These are phyloP conservation scores for Phialophora chinensis DNA, from an alignment of 2,329 filamentous ascomycete species.

Conservation along the genomic window DNA sequence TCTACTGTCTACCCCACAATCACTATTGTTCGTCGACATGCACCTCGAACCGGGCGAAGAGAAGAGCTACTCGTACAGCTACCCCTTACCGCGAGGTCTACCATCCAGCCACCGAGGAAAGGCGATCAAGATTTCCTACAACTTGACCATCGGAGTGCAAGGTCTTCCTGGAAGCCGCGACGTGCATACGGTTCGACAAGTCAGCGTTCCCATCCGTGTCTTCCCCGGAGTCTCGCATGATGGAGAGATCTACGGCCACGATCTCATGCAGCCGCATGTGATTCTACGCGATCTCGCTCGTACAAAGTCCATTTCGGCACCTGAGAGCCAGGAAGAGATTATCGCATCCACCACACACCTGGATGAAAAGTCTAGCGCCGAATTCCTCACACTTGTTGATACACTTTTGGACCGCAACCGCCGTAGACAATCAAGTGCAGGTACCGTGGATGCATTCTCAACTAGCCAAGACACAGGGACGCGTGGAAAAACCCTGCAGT, in stretches of 20 bases:
- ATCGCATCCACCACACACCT: slow-evolving; percentile 49
- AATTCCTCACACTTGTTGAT: slow-evolving; percentile 39
- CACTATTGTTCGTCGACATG: slow-evolving; percentile 92
- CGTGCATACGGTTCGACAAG: slow-evolving; percentile 80
- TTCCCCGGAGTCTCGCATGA: slow-evolving; percentile 89
- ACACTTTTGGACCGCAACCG: slow-evolving; percentile 36
- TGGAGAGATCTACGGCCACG: slow-evolving; percentile 88
- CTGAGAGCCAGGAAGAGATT: slow-evolving; percentile 50
- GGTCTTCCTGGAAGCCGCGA: slow-evolving; percentile 77
- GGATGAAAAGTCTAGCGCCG: slow-evolving; percentile 72
- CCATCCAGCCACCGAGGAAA: slow-evolving; percentile 90
- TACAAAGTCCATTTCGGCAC: slow-evolving; percentile 60
- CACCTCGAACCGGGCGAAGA: slow-evolving; percentile 87
- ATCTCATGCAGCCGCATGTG: slow-evolving; percentile 93
- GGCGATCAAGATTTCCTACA: slow-evolving; percentile 90
- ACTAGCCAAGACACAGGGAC: slow-evolving; percentile 34
- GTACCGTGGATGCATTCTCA: slow-evolving; percentile 32
- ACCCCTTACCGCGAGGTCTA: slow-evolving; percentile 83
- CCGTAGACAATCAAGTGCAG: slow-evolving; percentile 38
- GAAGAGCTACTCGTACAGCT: slow-evolving; percentile 83
- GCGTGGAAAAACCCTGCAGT: slow-evolving; percentile 71
- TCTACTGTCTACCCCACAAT: slow-evolving; percentile 91
- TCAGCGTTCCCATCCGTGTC: slow-evolving; percentile 90
- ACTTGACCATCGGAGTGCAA: slow-evolving; percentile 89
- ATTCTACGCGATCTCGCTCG: slow-evolving; percentile 82